Base-by-base conservation (phyloP, 805 yeast genomes). In the Candida coleopterorum region DNA sequence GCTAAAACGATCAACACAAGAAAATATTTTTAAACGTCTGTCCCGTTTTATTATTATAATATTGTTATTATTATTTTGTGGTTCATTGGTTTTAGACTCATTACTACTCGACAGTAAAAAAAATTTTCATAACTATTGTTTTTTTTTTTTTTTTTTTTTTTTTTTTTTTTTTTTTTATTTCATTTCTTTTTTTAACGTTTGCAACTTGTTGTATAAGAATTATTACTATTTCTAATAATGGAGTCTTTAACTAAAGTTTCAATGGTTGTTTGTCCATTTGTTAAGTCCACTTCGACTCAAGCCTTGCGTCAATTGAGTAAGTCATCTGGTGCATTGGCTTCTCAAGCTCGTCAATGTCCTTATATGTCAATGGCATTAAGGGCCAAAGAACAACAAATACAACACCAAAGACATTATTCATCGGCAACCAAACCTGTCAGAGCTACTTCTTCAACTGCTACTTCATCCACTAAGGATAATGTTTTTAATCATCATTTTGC, bases 211-310 rank as follows among this genome's bases (percentile, higher is more conserved):
- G 6, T 24, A 6, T 11, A 9, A 24, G 10, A 20, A 20, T 6
- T 6, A 12, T 24, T 12, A 9, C 6, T 24, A 9, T 11, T 24
- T 24, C 14, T 18, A 20, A 38, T 27, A 17, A 88, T 88, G 97
- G 97, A 88, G 56, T 60, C 85, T 18, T 59, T 86, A 35, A 77
- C 89, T 28, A 79, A 81, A 52, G 81, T 81, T 43, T 84, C 96
- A 16, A 72, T 81, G 64, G 73, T 69, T 46, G 76, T 84, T 35
- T 89, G 97, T 58, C 97, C 97, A 16, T 89, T 85, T 59, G 77
- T 89, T 52, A 75, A 76, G 53, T 59, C 78, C 17, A 68, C 78
- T 17, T 70, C 85, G 4, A 65, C 81, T 15, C 65, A 75, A 34
- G 70, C 81, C 11, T 66, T 86, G 54, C 77, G 82, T 50, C 66